A percentile compares a stretch with the other conserved stretches of the same genome.
phyloP scores from a whole-genome alignment of 2,329 filamentous ascomycete genomes.

The Xylaria sp. region DNA sequence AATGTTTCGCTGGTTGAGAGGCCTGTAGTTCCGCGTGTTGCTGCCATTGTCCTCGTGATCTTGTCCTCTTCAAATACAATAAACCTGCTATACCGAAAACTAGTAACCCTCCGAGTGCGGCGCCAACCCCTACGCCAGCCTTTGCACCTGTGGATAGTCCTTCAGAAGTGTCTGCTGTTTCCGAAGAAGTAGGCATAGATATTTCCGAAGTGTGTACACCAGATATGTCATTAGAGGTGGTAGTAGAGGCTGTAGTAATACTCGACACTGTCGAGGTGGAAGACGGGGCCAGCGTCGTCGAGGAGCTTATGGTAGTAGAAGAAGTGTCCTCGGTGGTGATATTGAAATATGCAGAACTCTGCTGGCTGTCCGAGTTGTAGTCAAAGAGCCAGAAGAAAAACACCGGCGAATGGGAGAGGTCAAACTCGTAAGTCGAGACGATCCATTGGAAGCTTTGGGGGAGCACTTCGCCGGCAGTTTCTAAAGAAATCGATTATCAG shows the following conservation, averaged over 20 bases:
- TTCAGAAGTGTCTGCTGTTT: background rate
- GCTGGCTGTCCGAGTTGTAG: background rate
- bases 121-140: conserved; percentile 27
- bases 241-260: background rate
- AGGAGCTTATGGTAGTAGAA: background rate
- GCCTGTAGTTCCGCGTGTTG: background rate
- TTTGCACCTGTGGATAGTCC: conserved; percentile 8
- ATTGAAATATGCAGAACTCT: conserved; percentile 27
- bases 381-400: conserved; percentile 33
- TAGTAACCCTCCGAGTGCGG: conserved; percentile 10
- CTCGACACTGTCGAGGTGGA: background rate
- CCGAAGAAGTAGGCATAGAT: background rate
- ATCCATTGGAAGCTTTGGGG: conserved; percentile 30
- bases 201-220: background rate
- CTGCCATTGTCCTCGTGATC: background rate
- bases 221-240: background rate
- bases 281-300: background rate
- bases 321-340: conserved; percentile 14
- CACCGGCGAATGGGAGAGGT: conserved; percentile 20
- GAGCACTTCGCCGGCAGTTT: background rate
- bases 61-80: background rate
- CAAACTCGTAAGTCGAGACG: conserved; percentile 30
- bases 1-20: background rate
- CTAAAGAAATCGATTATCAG: background rate
- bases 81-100: background rate